A percentile compares a stretch with the other conserved stretches of the same genome.
phyloP scores from a whole-genome alignment of 1,139 yeast species.

The Diutina mesorugosa region DNA sequence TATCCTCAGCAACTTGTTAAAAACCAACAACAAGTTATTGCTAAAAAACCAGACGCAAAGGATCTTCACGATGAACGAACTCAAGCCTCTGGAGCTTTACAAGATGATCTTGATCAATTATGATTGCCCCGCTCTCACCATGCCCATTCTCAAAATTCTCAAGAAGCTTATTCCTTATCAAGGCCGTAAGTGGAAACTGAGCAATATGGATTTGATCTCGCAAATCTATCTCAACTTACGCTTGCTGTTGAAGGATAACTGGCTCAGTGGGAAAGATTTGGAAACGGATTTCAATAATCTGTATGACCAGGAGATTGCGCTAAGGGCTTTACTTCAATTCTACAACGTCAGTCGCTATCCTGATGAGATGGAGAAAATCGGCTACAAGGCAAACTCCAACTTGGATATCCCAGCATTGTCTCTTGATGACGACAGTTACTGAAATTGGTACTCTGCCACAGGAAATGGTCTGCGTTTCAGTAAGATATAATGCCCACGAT shows the following conservation, averaged over 20 bases:
- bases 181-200: constrained; percentile 88
- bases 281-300: constrained; percentile 68
- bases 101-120: constrained; percentile 33
- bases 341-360: constrained; percentile 56
- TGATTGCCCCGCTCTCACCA: constrained; percentile 51
- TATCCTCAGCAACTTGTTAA: constrained; percentile 31
- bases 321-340: constrained; percentile 68
- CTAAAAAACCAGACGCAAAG: constrained; percentile 38
- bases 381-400: constrained; percentile 26
- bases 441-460: not conserved
- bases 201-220: constrained; percentile 88
- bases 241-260: constrained; percentile 64
- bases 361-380: constrained; percentile 37
- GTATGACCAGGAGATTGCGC: constrained; percentile 75
- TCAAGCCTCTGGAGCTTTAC: constrained; percentile 39
- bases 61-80: constrained; percentile 39
- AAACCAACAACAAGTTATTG: constrained; percentile 29
- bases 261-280: constrained; percentile 81
- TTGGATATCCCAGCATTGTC: not conserved
- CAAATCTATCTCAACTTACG: constrained; percentile 70
- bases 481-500: not conserved
- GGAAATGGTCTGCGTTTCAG: not conserved
- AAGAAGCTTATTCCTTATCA: constrained; percentile 81
- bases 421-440: not conserved
- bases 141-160: constrained; percentile 58